Conservation (phyloP, 1,284 basidiomycete species). For the Cystobasidium slooffiae region DNA sequence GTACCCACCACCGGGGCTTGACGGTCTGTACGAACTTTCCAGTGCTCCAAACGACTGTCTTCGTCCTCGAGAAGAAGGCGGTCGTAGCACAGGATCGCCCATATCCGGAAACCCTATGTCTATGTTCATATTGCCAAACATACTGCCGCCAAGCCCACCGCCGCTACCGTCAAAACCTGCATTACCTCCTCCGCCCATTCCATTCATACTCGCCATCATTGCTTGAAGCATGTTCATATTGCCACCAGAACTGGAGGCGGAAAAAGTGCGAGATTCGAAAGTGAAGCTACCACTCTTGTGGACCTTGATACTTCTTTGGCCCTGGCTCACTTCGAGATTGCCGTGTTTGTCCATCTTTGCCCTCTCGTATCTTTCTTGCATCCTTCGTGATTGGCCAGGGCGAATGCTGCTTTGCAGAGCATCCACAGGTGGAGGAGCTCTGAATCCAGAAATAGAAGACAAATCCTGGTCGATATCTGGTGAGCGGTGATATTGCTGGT, state of each 20-base stretch:
- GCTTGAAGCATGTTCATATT: slow-evolving; percentile 4
- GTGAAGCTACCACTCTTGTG: slow-evolving; percentile 35
- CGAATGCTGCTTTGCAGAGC: neutral
- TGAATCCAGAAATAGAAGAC: neutral
- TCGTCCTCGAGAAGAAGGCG: neutral
- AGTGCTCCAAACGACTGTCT: slow-evolving; percentile 8
- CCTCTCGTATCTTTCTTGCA: slow-evolving; percentile 25
- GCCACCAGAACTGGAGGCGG: slow-evolving; percentile 24
- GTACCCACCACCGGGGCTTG: too few species aligned
- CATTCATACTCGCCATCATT: neutral
- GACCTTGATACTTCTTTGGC: slow-evolving; percentile 24
- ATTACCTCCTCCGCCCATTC: neutral
- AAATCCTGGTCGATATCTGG: neutral
- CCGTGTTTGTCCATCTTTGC: slow-evolving; percentile 32
- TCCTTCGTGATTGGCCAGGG: slow-evolving; percentile 7
- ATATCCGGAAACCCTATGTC: neutral
- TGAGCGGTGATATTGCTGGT: neutral
- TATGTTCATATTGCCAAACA: neutral
- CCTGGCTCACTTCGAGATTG: slow-evolving; percentile 15
- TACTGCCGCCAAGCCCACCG: neutral
- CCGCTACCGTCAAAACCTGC: neutral
- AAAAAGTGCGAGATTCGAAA: slow-evolving; percentile 31
- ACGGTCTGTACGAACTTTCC: neutral
- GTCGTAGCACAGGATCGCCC: neutral
- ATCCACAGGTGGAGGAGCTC: neutral